Base-by-base conservation (phyloP, 441 rosid genomes). In the Erodium trifolium region DNA sequence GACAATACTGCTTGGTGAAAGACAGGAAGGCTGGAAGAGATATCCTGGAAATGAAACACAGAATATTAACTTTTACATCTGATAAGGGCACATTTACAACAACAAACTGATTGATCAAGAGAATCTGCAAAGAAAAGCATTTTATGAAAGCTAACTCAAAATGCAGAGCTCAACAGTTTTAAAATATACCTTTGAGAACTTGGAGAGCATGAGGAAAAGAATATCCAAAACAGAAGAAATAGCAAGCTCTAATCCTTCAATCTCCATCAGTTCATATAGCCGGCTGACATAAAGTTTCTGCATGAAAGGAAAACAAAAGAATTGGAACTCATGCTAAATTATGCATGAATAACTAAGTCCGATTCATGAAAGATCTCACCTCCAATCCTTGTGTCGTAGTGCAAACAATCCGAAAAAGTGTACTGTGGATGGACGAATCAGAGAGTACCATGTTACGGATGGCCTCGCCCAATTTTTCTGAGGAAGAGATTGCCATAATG, bases 181-280 rank as follows among this genome's bases (percentile, higher is more conserved):
- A 14, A 55, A 43, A 70, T 68, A 67, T 77, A 89, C 99, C 96
- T 85, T 85, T 5, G 89, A 83, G 68, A 78, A 81, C 67, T 81
- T 85, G 76, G 88, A 82, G 68, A 92, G 89, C 81, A 84, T 81
- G 73, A 64, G 66, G 72, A 77, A 73, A 34, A 91, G 74, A 74
- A 86, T 77, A 70, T 90, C 93, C 77, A 94, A 84, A 77, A 82
- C 88, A 80, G 94, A 87, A 70, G 73, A 75, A 74, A 94, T 83
- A 68, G 98, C 88, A 76, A 72, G 90, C 77, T 87, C 88, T 81
- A 89, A 80, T 77, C 94, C 99, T 82, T 92, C 96, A 77, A 88
- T 86, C 78, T 94, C 99, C 62, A 70, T 63, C 74, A 80, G 81
- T 78, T 86, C 94, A 77, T 87, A 66, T 55, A 81, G 79, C 64